Base-by-base conservation (phyloP, 108 stramenopile species). In the Nitzschia sp. region DNA sequence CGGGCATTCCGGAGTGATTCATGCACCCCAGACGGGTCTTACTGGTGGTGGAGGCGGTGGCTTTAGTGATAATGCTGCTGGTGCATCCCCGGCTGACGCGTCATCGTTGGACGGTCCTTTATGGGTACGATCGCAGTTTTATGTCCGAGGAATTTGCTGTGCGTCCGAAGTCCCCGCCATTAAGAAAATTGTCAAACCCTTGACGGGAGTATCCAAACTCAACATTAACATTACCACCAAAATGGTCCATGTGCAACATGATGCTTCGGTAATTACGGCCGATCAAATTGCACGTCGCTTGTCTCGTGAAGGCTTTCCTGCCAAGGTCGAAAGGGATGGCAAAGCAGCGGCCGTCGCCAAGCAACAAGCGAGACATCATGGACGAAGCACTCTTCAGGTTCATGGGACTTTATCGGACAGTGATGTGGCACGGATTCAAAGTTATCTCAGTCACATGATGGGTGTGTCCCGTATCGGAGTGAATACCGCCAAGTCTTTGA, bases 61-160 rank as follows among this genome's bases (percentile, higher is more conserved):
- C n/a, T 17, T 6, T 15, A 23, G 11, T n/a, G 57, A 58, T 5
- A 5, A 35, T 9, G 8, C 35, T 9, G 15, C 53, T 0, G 5
- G 24, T 25, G 15, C 23, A 5, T 6, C 13, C 0, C 23, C 30
- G n/a, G 55, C 5, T 13, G 19, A 34, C 2, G 53, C 6, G 2
- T 24, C 49, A 18, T 17, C 6, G 38, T 3, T 11, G 2, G 42
- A 45, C 23, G 26, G 23, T 45, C 30, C 64, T 2, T 45, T 27
- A 13, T 51, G 62, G 51, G 76, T 79, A 0, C 75, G 75, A 31
- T 82, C 80, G 17, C 26, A 60, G 0, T 77, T 82, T 24, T 67
- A 71, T 65, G 87, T 90, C 0, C 68, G 79, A 36, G 89, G 88
- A 25, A 89, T 93, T 24, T 96, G 95, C 70, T 96, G 95, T 76